A percentile compares a stretch with the other conserved stretches of the same genome.
Conservation (phyloP, 2,329 filamentous ascomycete genomes). For the Talaromyces sp. region DNA sequence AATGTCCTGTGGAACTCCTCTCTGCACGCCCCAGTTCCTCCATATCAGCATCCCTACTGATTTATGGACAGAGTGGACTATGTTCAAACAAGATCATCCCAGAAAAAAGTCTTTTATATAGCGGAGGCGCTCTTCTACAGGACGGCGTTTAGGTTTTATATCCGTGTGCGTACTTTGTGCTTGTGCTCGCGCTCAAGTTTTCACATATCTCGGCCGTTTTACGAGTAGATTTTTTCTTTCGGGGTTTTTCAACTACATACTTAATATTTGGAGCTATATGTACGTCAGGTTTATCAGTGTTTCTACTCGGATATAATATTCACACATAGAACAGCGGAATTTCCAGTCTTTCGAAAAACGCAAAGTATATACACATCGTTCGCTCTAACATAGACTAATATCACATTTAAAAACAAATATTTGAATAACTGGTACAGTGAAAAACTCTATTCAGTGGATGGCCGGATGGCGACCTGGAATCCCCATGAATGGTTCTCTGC, state of each 20-base stretch:
- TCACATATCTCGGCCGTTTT: background rate
- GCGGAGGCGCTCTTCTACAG: background rate
- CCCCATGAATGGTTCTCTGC: conserved; percentile 5
- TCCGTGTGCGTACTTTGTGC: background rate
- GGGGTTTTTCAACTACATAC: background rate
- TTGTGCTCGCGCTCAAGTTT: background rate
- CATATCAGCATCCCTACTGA: conserved; percentile 12
- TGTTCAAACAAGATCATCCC: background rate
- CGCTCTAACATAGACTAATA: background rate
- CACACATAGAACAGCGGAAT: background rate
- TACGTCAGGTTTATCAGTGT: background rate
- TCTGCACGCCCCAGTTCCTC: conserved; percentile 4
- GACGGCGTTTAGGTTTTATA: background rate
- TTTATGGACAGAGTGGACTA: background rate
- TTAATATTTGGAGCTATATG: background rate
- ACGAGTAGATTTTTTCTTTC: background rate
- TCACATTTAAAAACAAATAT: background rate
- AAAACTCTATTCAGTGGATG: background rate
- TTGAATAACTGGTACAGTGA: background rate
- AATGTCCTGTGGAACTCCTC: conserved; percentile 5
- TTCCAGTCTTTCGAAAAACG: too few relatives aligned
- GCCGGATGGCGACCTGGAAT: background rate
- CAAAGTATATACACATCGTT: too few relatives aligned
- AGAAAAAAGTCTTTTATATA: background rate
- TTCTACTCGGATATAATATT: background rate